Percentiles rank a stretch among this genome's conserved stretches.
These are phyloP conservation scores for Zopfia rhizophila DNA, from an alignment of 2,329 filamentous ascomycete genomes.

Conservation along the genomic window DNA sequence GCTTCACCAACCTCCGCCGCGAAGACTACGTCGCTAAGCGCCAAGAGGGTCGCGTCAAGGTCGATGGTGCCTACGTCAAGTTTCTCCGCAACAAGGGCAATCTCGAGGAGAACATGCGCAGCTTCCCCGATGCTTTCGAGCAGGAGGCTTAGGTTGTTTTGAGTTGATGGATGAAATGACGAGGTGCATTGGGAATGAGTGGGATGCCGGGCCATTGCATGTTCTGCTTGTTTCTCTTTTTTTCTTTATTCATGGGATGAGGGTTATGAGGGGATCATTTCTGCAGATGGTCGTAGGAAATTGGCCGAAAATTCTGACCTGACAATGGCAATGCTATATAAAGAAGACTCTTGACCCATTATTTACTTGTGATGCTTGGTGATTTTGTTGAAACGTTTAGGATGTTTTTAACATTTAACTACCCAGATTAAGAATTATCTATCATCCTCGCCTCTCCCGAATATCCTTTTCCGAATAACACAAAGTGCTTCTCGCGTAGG, in stretches of 20 bases:
- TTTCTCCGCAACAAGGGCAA: constrained; percentile 95
- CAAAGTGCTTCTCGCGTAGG: constrained; percentile 5
- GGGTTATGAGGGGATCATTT: constrained; percentile 37
- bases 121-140: constrained; percentile 92
- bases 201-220: constrained; percentile 51
- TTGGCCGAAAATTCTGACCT: constrained; percentile 38
- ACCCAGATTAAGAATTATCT: constrained; percentile 11
- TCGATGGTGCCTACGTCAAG: constrained; percentile 99
- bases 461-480: constrained; percentile 6
- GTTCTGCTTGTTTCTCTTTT: constrained; percentile 45
- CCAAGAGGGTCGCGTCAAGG: constrained; percentile 90
- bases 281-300: constrained; percentile 40
- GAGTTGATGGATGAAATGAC: constrained; percentile 33
- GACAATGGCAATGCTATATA: constrained; percentile 41
- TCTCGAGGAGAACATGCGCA: constrained; percentile 86
- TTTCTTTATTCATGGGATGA: constrained; percentile 41
- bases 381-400: constrained; percentile 3
- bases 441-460: background rate
- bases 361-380: too few species aligned
- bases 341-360: too few species aligned
- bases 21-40: constrained; percentile 98
- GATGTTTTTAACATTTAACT: background rate
- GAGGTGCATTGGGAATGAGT: constrained; percentile 43
- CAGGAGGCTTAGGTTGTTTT: constrained; percentile 44
- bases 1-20: constrained; percentile 97